phyloP scores from a whole-genome alignment of 345 rosid genomes.

The Eucalyptus curtisii region DNA sequence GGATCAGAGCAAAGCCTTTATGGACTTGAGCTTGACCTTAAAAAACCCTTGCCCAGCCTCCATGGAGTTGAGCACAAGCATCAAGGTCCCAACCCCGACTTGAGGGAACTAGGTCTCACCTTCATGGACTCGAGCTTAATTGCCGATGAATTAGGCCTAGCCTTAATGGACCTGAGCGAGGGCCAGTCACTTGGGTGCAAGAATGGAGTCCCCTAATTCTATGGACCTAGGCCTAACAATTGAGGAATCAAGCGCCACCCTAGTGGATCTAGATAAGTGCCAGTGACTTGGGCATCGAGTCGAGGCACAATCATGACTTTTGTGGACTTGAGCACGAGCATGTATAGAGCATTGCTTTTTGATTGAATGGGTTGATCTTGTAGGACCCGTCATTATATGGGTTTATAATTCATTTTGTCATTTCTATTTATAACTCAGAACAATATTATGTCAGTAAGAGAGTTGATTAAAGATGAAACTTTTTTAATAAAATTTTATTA shows the following conservation, averaged over 20 bases:
- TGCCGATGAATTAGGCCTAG: background rate
- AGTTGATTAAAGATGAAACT: background rate
- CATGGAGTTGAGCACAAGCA: background rate
- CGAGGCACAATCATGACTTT: background rate
- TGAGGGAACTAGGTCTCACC: background rate
- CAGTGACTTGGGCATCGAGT: background rate
- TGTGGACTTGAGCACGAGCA: background rate
- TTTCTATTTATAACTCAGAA: background rate
- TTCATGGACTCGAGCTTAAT: background rate
- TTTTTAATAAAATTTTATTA: background rate
- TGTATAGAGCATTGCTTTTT: background rate
- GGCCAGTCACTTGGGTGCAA: background rate
- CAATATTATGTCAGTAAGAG: background rate
- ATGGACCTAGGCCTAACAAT: background rate
- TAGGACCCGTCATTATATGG: background rate
- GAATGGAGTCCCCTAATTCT: background rate
- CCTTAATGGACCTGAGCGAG: background rate
- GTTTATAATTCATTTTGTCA: background rate
- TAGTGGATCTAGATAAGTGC: background rate
- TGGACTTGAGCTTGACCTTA: fast-evolving
- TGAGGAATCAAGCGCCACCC: background rate
- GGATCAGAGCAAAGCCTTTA: background rate
- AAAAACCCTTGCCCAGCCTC: background rate
- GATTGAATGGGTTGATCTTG: background rate
- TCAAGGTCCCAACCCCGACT: background rate